Evolutionary conservation across 305 asterid species (phyloP).

Genomic region (Striga hermonthica): DNA sequence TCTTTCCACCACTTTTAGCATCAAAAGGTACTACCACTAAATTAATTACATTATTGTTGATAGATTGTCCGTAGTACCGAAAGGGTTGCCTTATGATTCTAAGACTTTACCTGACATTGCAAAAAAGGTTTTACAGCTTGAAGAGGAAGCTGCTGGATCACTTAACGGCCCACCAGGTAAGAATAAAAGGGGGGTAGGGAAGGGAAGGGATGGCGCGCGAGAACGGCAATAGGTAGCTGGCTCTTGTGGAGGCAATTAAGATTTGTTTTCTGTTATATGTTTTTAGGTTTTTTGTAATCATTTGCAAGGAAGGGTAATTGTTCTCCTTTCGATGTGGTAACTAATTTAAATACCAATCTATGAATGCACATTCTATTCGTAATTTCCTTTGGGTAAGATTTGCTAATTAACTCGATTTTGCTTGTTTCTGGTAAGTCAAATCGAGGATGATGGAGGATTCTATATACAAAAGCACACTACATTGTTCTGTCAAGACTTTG

Average conservation of each 20-base stretch:
- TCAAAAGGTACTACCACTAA: conserved; percentile 67
- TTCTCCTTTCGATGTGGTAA: conserved; percentile 98
- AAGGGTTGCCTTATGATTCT: conserved; percentile 33
- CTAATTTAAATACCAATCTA: conserved; percentile 28
- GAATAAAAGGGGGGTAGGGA: no score
- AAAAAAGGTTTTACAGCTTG: conserved; percentile 69
- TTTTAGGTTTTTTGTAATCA: no score
- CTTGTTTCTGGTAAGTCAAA: conserved; percentile 60
- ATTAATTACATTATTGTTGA: conserved; percentile 11
- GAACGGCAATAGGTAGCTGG: no score
- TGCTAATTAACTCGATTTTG: conserved; percentile 29
- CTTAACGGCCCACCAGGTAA: no score
- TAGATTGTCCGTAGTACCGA: conserved; percentile 29
- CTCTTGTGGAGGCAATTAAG: no score
- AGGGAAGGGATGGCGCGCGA: no score
- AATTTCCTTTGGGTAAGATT: conserved; percentile 9
- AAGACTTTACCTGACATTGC: conserved; percentile 94
- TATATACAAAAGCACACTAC: conserved; percentile 73
- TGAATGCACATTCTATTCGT: not conserved
- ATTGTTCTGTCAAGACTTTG: conserved; percentile 88
- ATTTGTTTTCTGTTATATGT: no score
- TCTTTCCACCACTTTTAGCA: conserved; percentile 97
- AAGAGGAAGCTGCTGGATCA: conserved; percentile 90
- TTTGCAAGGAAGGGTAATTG: no score
- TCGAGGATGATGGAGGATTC: conserved; percentile 99